Conservation (phyloP, 805 yeast species). For the Lipomyces oligophaga region DNA sequence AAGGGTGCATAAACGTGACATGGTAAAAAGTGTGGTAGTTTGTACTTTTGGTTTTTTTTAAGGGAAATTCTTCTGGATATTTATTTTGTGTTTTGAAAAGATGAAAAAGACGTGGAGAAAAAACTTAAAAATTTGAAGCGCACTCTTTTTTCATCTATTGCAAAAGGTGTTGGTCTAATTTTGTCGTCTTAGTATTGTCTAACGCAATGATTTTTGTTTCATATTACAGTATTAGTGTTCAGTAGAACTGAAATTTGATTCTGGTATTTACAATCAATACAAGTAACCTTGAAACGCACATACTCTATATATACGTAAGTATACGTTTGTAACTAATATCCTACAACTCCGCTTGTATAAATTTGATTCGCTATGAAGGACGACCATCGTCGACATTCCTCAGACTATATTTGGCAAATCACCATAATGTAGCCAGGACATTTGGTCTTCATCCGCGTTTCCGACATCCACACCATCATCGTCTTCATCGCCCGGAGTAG, state of each 20-base stretch:
- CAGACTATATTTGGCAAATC: too few species aligned
- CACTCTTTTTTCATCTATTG: neutral
- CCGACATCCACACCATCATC: slow-evolving; percentile 66
- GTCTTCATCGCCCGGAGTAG: slow-evolving; percentile 5
- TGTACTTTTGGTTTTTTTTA: too few species aligned
- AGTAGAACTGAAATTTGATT: neutral
- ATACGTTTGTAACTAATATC: too few species aligned
- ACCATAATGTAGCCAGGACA: slow-evolving; percentile 10
- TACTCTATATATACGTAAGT: too few species aligned
- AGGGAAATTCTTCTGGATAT: neutral
- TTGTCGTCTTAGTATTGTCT: neutral
- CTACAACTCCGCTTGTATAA: too few species aligned
- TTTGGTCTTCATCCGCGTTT: slow-evolving; percentile 62
- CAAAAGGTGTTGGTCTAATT: neutral
- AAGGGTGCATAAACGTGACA: slow-evolving; percentile 37
- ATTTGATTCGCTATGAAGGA: too few species aligned
- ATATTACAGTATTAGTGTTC: neutral
- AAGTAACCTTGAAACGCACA: too few species aligned
- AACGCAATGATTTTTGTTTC: neutral
- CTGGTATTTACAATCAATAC: too few species aligned
- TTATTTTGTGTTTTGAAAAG: neutral
- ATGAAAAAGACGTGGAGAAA: neutral
- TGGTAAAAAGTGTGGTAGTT: neutral
- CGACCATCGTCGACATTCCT: too few species aligned
- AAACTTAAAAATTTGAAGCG: neutral